Base-by-base conservation (phyloP, 331 rosid genomes). In the Stylosanthes scabra region DNA sequence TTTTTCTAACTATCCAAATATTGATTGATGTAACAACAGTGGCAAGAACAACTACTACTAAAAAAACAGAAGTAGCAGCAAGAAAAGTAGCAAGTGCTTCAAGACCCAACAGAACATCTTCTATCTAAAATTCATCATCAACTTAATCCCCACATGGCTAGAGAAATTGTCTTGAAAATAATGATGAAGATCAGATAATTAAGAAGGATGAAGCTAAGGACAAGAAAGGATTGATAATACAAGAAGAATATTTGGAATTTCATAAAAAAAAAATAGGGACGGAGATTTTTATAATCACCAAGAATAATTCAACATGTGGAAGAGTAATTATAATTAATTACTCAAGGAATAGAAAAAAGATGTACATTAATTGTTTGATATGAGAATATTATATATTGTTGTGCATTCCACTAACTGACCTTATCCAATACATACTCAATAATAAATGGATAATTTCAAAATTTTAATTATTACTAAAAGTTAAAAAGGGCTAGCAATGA, bases 111-210 rank as follows among this genome's bases (percentile, higher is more conserved):
- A 81, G 73, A 59, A 34, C 75, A 66, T 75, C 79, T 75, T 72
- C 89, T 11, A 90, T 84, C 50, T 91, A 74, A 63, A 82, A 78
- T 66, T 83, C 88, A 6, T 85, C 88, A 2, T 85, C 88, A 2
- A 78, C 66, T 70, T 78, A 74, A 79, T 68, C 76, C 57, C 31
- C 2, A 16, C 9, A 66, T 34, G 6, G 25, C 25, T 20, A 50
- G 78, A 54, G n/a, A 14, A 50, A 13, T 52, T 29, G 27, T 67
- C 75, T 37, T 75, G 72, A 80, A 44, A 72, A 49, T 10, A 40
- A 75, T 67, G 76, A 68, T 66, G 73, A 40, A 68, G 57, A 52
- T 55, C 6, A 34, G 3, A 34, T n/a, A n/a, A n/a, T n/a, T 5
- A 34, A 3, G 39, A 34, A 34, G 39, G 63, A 37, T 34, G 1